phyloP scores from a whole-genome alignment of 805 yeast genomes.

The Saturnispora saitoi region DNA sequence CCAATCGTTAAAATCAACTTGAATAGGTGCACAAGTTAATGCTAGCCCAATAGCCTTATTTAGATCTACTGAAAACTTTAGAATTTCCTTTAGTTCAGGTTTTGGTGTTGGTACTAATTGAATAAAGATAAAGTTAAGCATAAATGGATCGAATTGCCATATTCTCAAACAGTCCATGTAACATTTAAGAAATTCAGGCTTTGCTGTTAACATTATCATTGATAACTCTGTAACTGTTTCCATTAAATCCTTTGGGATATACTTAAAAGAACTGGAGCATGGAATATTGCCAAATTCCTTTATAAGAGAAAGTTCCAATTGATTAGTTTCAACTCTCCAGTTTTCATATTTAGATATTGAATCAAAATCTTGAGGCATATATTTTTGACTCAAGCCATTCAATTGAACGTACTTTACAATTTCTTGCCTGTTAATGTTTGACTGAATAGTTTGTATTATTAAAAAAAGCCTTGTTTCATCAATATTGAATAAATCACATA shows the following conservation, averaged over 20 bases:
- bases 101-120: constrained; percentile 9
- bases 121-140: constrained; percentile 14
- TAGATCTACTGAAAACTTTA: not conserved
- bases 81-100: not conserved
- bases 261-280: not conserved
- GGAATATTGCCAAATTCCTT: not conserved
- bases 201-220: constrained; percentile 15
- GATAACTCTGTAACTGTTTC: constrained; percentile 10
- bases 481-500: constrained; percentile 10
- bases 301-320: constrained; percentile 10
- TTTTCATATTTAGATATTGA: constrained; percentile 9
- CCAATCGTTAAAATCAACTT: constrained; percentile 21
- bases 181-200: constrained; percentile 19
- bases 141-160: constrained; percentile 29
- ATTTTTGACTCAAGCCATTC: constrained; percentile 5
- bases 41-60: constrained; percentile 21
- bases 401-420: constrained; percentile 6
- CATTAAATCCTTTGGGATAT: constrained; percentile 11
- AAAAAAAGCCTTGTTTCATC: not conserved
- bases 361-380: constrained; percentile 13
- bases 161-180: constrained; percentile 23
- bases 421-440: constrained; percentile 3
- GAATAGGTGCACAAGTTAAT: constrained; percentile 19
- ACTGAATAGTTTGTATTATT: constrained; percentile 4
- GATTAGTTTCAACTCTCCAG: constrained; percentile 13